phyloP scores from a whole-genome alignment of 2,329 filamentous ascomycete species.

The Alternaria brassicicola region DNA sequence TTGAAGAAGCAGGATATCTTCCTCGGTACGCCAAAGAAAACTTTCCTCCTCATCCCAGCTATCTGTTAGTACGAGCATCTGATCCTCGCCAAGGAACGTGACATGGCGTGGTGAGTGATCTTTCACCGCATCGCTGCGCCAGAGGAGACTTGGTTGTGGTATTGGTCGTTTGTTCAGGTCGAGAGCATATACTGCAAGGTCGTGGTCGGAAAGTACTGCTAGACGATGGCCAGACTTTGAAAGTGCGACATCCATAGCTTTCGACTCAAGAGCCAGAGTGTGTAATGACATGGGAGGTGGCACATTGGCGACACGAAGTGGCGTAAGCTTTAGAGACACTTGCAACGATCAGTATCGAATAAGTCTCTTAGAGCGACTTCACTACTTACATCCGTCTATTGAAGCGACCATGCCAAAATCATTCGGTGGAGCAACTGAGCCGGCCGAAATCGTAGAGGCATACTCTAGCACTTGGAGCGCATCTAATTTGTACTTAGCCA shows the following conservation, averaged over 20 bases:
- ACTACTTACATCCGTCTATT: slow-evolving; percentile 72
- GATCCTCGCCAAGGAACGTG: slow-evolving; percentile 51
- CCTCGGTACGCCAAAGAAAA: slow-evolving; percentile 36
- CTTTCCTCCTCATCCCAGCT: slow-evolving; percentile 40
- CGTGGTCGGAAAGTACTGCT: slow-evolving; percentile 71
- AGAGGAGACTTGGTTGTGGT: slow-evolving; percentile 55
- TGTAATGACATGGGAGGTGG: slow-evolving; percentile 92
- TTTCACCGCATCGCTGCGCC: slow-evolving; percentile 29
- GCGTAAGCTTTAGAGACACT: slow-evolving; percentile 78
- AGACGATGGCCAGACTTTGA: slow-evolving; percentile 56
- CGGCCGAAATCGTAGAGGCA: slow-evolving; percentile 69
- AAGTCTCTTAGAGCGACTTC: too few species aligned
- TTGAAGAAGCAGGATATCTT: slow-evolving; percentile 22
- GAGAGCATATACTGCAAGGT: slow-evolving; percentile 74
- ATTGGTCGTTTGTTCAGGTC: slow-evolving; percentile 63
- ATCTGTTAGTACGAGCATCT: slow-evolving; percentile 46
- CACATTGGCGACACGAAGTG: slow-evolving; percentile 80
- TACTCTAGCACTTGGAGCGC: slow-evolving; percentile 67
- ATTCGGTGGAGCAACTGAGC: slow-evolving; percentile 71
- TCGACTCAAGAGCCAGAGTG: slow-evolving; percentile 67
- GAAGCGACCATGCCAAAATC: slow-evolving; percentile 83
- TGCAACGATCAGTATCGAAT: slow-evolving; percentile 22
- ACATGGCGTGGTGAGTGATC: slow-evolving; percentile 53
- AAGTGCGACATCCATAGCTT: slow-evolving; percentile 76
- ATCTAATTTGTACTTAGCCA: slow-evolving; percentile 33